Conservation (phyloP, 2,329 filamentous ascomycete genomes). For the Hawksworthiomyces lignivorus region DNA sequence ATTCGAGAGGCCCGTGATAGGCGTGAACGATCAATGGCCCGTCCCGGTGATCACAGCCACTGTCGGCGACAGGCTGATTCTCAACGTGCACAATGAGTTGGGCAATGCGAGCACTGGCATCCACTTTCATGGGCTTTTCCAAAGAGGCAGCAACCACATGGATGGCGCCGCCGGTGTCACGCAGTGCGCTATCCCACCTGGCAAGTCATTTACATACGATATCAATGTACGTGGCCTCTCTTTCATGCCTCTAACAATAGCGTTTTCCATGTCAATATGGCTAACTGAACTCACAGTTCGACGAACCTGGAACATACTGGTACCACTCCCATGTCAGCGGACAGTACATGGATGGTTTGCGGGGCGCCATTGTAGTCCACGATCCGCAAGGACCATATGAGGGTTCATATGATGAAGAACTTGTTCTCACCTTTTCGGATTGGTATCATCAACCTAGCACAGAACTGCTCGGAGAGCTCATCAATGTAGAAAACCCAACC, state of each 20-base stretch:
- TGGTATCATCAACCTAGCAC: slow-evolving; percentile 58
- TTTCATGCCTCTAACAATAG: no score
- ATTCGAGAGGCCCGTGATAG: slow-evolving; percentile 56
- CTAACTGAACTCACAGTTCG: no score
- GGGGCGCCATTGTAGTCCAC: slow-evolving; percentile 56
- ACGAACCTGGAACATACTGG: slow-evolving; percentile 64
- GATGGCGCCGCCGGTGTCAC: slow-evolving; percentile 61
- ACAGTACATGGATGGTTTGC: slow-evolving; percentile 61
- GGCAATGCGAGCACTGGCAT: slow-evolving; percentile 56
- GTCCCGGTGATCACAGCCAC: slow-evolving; percentile 57
- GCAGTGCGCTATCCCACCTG: slow-evolving; percentile 59
- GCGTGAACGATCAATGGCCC: slow-evolving; percentile 70
- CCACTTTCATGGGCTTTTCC: slow-evolving; percentile 65
- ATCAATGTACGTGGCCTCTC: no score
- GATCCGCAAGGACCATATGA: slow-evolving; percentile 53
- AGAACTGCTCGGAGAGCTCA: slow-evolving; percentile 37
- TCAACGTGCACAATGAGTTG: slow-evolving; percentile 52
- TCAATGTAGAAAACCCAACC: slow-evolving; percentile 46
- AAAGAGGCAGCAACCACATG: slow-evolving; percentile 58
- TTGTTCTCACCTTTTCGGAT: slow-evolving; percentile 60
- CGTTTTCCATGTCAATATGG: no score
- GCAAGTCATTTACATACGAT: slow-evolving; percentile 58
- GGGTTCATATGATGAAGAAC: slow-evolving; percentile 53
- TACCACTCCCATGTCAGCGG: slow-evolving; percentile 63
- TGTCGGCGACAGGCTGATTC: slow-evolving; percentile 52